A percentile compares a stretch with the other conserved stretches of the same genome.
These are phyloP conservation scores for Leccinum arenicola DNA, from an alignment of 768 basidiomycete species.

Conservation along the genomic window DNA sequence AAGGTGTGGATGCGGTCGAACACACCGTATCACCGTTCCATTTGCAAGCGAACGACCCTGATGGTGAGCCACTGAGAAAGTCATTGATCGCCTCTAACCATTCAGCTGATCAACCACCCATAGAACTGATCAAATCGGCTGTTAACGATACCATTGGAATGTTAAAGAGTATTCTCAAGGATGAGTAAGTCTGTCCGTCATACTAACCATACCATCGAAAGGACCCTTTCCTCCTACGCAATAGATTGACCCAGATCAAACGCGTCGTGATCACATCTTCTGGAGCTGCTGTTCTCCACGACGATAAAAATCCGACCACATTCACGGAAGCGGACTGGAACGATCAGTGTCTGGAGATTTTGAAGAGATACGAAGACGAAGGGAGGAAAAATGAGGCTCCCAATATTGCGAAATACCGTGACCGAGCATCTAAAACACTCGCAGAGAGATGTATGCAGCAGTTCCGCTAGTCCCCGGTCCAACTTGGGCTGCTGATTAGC, in stretches of 20 bases:
- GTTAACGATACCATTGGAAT: background rate
- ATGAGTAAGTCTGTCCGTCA: background rate
- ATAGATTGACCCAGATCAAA: conserved; percentile 44
- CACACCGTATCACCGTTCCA: background rate
- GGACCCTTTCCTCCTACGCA: background rate
- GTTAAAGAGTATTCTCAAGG: background rate
- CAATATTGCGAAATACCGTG: conserved; percentile 33
- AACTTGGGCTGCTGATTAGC: background rate
- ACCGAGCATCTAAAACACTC: conserved; percentile 60
- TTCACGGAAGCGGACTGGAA: conserved; percentile 65
- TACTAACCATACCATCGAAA: background rate
- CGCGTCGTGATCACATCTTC: conserved; percentile 72
- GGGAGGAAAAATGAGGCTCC: conserved; percentile 41
- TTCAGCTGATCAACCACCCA: background rate
- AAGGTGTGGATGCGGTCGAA: conserved; percentile 57
- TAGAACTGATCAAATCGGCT: background rate
- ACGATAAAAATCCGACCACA: conserved; percentile 23
- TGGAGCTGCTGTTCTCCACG: conserved; percentile 43
- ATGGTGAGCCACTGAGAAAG: background rate
- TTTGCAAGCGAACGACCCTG: background rate
- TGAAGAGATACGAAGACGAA: conserved; percentile 44
- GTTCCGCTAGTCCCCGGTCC: background rate
- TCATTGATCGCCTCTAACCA: background rate
- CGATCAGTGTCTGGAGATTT: conserved; percentile 35
- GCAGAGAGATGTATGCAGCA: conserved; percentile 51